These are phyloP conservation scores for Begonia fuchsioides DNA, from an alignment of 306 rosid genomes.

Conservation along the genomic window DNA sequence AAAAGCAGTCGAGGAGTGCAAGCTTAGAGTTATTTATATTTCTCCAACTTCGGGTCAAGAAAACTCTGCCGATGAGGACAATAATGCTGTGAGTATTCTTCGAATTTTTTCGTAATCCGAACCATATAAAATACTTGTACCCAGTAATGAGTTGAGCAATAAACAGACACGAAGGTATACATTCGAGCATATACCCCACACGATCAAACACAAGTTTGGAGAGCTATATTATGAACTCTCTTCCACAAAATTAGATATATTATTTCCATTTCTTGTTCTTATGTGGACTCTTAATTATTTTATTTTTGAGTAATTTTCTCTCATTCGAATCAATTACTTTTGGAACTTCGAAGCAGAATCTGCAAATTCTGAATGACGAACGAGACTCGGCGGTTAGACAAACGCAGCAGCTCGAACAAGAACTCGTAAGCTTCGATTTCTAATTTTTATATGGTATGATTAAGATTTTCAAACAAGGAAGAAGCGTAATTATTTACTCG, in stretches of 20 bases:
- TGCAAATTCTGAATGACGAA: constrained; percentile 65
- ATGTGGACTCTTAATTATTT: too few species aligned
- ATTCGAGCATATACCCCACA: too few species aligned
- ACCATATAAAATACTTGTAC: too few species aligned
- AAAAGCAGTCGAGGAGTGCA: constrained; percentile 66
- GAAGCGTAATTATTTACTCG: too few species aligned
- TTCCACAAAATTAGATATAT: too few species aligned
- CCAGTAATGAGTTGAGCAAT: too few species aligned
- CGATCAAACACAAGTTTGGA: too few species aligned
- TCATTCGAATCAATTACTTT: background rate
- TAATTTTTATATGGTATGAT: background rate
- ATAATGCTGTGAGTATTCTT: constrained; percentile 47
- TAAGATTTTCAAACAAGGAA: too few species aligned
- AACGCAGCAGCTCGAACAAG: constrained; percentile 66
- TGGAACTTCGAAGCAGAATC: constrained; percentile 23
- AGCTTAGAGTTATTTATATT: constrained; percentile 59
- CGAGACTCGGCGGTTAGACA: constrained; percentile 61
- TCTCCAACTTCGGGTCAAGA: constrained; percentile 29
- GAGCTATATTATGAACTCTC: too few species aligned
- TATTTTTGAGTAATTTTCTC: too few species aligned
- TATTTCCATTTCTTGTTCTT: too few species aligned
- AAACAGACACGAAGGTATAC: too few species aligned
- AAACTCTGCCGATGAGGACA: constrained; percentile 52
- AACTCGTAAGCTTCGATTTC: constrained; percentile 40
- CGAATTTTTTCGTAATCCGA: background rate